Evolutionary conservation across 164 flowering plant genomes (phyloP).

Genomic region (Dillenia turbinata): DNA sequence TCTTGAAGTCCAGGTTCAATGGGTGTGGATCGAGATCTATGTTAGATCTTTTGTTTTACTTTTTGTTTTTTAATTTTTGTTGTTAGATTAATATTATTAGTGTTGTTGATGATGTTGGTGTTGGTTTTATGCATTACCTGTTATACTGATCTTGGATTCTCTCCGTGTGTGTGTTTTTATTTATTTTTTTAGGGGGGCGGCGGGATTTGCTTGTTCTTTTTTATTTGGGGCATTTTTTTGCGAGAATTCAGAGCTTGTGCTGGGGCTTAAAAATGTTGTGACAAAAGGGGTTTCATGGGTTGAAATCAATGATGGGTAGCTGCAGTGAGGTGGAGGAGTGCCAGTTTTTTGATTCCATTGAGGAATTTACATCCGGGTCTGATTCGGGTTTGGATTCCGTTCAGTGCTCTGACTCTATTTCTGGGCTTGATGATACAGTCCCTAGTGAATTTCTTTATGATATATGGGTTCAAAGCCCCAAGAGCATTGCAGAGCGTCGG

Average conservation of each 20-base stretch:
- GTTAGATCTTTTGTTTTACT: conserved; percentile 36
- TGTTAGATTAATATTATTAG: neutral
- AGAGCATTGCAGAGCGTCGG: too few species aligned
- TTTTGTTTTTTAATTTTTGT: conserved; percentile 8
- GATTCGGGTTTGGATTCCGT: neutral
- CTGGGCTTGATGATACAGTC: too few species aligned
- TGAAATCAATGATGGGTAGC: conserved; percentile 50
- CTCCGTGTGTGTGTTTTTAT: conserved; percentile 18
- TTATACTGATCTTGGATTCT: conserved; percentile 31
- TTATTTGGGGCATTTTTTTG: conserved; percentile 9
- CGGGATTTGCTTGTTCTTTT: conserved; percentile 5
- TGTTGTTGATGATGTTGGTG: conserved; percentile 4
- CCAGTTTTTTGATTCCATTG: conserved; percentile 35
- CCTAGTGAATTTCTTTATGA: too few species aligned
- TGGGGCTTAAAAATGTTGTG: conserved; percentile 24
- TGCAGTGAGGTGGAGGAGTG: conserved; percentile 30
- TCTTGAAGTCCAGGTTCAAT: conserved; percentile 51
- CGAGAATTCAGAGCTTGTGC: conserved; percentile 24
- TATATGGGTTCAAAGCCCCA: too few species aligned
- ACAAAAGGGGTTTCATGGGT: conserved; percentile 40
- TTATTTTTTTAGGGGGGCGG: neutral
- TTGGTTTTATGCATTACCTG: conserved; percentile 11
- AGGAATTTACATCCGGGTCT: too few species aligned
- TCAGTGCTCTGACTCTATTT: too few species aligned
- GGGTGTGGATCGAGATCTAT: conserved; percentile 71